Percentiles rank a stretch among this genome's conserved stretches.
Conservation (phyloP, 495 filamentous ascomycete genomes). For the Pyronema omphalodes region DNA sequence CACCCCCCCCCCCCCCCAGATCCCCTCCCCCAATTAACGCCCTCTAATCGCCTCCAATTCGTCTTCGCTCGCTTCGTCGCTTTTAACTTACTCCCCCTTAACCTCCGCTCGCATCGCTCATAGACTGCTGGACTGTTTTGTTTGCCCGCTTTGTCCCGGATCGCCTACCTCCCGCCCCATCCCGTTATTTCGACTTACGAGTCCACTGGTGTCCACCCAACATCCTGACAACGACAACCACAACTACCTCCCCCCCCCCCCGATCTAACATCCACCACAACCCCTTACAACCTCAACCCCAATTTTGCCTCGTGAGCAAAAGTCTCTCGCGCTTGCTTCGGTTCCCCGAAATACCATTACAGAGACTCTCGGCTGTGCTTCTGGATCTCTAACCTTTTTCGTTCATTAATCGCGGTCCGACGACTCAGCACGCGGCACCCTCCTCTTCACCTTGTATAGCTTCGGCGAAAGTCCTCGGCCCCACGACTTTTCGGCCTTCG, state of each 20-base stretch:
- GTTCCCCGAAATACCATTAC: not conserved
- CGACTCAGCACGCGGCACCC: not conserved
- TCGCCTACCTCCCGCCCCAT: not conserved
- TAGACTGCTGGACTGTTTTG: constrained; percentile 1
- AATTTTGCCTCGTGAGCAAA: not conserved
- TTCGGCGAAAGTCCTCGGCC: not conserved
- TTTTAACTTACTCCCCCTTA: constrained; percentile 1
- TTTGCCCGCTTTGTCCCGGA: not conserved
- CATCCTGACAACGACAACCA: not conserved
- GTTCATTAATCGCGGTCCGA: constrained; percentile 2
- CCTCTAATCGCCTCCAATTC: constrained; percentile 9
- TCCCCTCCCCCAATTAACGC: constrained; percentile 18
- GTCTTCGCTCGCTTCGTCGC: constrained; percentile 13
- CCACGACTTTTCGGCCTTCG: not conserved
- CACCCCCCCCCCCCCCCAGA: constrained; percentile 5
- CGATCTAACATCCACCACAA: not conserved
- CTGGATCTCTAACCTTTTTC: constrained; percentile 8
- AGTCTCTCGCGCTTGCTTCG: not conserved
- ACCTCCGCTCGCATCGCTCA: not conserved
- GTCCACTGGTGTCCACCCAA: not conserved
- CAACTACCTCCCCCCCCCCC: not conserved
- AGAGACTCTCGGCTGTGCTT: constrained; percentile 8
- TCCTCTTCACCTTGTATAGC: not conserved
- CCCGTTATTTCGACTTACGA: not conserved
- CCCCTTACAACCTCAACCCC: not conserved